Evolutionary conservation across 352 stramenopile species (phyloP).

Genomic region (Globisporangium acanthophoron): DNA sequence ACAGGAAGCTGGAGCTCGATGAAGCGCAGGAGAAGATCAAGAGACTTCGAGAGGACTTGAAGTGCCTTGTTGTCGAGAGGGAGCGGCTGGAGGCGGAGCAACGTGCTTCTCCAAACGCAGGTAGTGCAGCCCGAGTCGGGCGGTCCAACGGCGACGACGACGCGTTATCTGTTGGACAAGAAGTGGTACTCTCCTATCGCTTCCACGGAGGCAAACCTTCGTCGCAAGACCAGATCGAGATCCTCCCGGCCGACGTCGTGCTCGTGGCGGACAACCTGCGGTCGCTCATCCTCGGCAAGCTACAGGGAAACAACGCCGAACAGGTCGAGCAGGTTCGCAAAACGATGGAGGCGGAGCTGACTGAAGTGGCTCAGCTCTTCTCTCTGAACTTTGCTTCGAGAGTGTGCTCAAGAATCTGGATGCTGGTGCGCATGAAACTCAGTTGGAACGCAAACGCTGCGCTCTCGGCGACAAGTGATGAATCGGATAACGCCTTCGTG

Average conservation of each 20-base stretch:
- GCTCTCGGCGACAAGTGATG: conserved; percentile 12
- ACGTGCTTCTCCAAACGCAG: background rate
- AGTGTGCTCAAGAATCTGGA: background rate
- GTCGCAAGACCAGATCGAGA: conserved; percentile 26
- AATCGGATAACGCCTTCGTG: conserved; percentile 21
- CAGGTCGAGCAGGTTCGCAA: conserved; percentile 20
- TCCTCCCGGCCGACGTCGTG: conserved; percentile 43
- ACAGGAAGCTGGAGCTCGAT: conserved; percentile 15
- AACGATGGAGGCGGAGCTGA: conserved; percentile 31
- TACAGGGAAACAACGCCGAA: conserved; percentile 36
- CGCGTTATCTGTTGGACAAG: conserved; percentile 10
- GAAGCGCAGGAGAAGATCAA: conserved; percentile 15
- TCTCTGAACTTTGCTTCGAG: conserved; percentile 3
- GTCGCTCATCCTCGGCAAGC: conserved; percentile 39
- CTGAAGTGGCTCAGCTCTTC: conserved; percentile 32
- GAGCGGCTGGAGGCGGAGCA: background rate
- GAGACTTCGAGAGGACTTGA: conserved; percentile 8
- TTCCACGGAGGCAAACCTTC: conserved; percentile 24
- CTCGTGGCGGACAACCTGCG: conserved; percentile 37
- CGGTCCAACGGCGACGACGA: background rate
- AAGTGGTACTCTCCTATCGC: conserved; percentile 28
- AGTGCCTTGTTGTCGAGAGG: background rate
- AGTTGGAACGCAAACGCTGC: background rate
- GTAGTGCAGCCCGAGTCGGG: background rate
- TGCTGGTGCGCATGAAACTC: no score